These are phyloP conservation scores for Acrocalymma vagum DNA, from an alignment of 2,329 filamentous ascomycete species.

Conservation along the genomic window DNA sequence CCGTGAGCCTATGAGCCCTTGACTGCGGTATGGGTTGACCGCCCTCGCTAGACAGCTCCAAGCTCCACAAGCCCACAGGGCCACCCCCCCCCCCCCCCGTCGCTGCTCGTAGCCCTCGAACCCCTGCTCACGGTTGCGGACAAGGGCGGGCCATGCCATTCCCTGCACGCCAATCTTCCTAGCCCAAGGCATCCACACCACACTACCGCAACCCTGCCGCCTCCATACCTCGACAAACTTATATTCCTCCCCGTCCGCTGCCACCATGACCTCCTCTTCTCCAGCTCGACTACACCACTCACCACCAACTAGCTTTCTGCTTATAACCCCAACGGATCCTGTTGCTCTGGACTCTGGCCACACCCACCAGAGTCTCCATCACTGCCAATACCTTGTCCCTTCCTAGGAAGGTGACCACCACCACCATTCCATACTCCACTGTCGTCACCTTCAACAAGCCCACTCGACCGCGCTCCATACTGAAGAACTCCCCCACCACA, in stretches of 20 bases:
- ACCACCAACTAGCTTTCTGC: slow-evolving; percentile 12
- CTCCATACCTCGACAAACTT: slow-evolving; percentile 34
- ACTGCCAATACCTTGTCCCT: slow-evolving; percentile 24
- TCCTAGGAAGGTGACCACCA: slow-evolving; percentile 33
- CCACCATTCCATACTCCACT: slow-evolving; percentile 30
- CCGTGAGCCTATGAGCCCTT: no score
- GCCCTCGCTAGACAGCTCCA: slow-evolving; percentile 38
- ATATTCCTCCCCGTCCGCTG: slow-evolving; percentile 35
- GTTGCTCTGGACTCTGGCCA: slow-evolving; percentile 14
- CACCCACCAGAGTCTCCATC: slow-evolving; percentile 19
- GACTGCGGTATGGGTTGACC: slow-evolving; percentile 37
- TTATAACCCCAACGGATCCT: slow-evolving; percentile 13
- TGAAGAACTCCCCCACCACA: slow-evolving; percentile 38
- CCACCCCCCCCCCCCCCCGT: slow-evolving; percentile 27
- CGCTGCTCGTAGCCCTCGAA: slow-evolving; percentile 19
- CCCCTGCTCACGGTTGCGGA: slow-evolving; percentile 14
- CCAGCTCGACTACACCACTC: slow-evolving; percentile 19
- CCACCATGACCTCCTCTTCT: slow-evolving; percentile 31
- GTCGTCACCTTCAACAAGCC: slow-evolving; percentile 40
- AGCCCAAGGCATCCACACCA: slow-evolving; percentile 26
- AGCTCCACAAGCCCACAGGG: no score
- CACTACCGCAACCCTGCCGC: slow-evolving; percentile 21
- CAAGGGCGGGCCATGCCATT: slow-evolving; percentile 30
- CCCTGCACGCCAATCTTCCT: slow-evolving; percentile 27
- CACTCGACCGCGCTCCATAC: slow-evolving; percentile 36